Conservation (phyloP, 2,329 filamentous ascomycete species). For the Diplodia corticola region DNA sequence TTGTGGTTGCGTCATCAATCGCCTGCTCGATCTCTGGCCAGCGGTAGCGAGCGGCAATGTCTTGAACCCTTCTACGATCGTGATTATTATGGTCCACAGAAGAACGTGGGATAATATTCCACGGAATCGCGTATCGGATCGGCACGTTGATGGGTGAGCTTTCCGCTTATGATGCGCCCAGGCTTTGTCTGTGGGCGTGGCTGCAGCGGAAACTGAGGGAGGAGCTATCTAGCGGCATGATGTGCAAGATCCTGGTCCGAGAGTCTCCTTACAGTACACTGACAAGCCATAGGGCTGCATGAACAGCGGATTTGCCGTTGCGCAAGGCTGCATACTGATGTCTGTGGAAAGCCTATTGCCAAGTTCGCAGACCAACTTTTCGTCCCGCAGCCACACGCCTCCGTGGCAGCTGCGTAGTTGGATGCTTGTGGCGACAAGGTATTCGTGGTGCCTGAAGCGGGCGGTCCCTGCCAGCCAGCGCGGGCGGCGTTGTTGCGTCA, state of each 20-base stretch:
- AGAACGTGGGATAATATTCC: background rate
- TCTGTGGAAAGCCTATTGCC: background rate
- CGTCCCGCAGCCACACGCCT: background rate
- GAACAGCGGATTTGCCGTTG: conserved; percentile 1
- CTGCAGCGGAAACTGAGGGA: background rate
- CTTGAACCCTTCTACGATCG: background rate
- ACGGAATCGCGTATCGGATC: background rate
- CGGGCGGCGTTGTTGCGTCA: conserved; percentile 1
- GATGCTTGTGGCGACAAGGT: background rate
- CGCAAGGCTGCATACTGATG: conserved; percentile 16
- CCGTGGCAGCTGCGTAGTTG: background rate
- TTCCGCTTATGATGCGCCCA: background rate
- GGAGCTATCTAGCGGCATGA: background rate
- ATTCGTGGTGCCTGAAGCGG: background rate
- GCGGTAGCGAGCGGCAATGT: background rate
- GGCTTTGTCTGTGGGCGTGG: background rate
- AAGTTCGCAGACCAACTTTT: background rate
- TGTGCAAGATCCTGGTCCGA: background rate
- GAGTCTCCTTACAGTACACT: background rate
- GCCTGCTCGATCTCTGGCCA: background rate
- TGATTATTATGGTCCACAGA: background rate
- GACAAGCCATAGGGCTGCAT: conserved; percentile 13
- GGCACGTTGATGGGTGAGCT: background rate
- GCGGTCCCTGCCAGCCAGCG: background rate
- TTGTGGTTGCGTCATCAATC: background rate